Evolutionary conservation across 2,329 filamentous ascomycete species (phyloP).

Genomic region (Fusarium mundagurra): DNA sequence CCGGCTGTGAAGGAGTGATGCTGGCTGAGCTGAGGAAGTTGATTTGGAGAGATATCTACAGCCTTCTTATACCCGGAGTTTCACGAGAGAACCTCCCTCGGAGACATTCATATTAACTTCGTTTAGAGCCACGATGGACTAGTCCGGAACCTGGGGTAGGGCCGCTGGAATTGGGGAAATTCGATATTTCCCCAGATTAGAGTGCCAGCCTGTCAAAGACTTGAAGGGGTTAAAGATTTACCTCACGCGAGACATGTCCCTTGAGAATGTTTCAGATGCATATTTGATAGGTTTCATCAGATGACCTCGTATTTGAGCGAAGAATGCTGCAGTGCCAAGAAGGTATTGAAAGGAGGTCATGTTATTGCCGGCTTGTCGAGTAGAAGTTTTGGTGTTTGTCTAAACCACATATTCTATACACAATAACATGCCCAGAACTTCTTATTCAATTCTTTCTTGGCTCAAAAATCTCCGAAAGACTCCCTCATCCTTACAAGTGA

Average conservation of each 20-base stretch:
- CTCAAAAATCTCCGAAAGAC: not conserved
- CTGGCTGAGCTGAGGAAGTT: constrained; percentile 30
- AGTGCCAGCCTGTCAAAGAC: not conserved
- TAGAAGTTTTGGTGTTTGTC: not conserved
- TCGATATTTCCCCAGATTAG: constrained; percentile 21
- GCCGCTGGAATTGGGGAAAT: constrained; percentile 29
- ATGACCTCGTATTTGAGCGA: not conserved
- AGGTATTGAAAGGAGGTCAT: not conserved
- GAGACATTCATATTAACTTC: not conserved
- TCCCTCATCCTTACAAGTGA: not conserved
- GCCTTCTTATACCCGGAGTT: constrained; percentile 26
- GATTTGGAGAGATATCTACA: not conserved
- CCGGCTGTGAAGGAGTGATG: constrained; percentile 31
- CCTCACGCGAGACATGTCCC: not conserved
- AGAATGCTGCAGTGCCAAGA: constrained; percentile 2
- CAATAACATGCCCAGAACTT: not conserved
- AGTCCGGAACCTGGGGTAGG: constrained; percentile 3
- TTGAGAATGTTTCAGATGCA: constrained; percentile 16
- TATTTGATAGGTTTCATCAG: not conserved
- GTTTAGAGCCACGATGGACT: not conserved
- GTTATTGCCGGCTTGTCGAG: not conserved
- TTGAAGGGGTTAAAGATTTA: not conserved
- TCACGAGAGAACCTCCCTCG: not conserved
- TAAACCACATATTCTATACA: not conserved
- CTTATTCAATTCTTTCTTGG: not conserved